Conservation (phyloP, 371 early-diverging fungal genomes). For the Mortierella sp. region DNA sequence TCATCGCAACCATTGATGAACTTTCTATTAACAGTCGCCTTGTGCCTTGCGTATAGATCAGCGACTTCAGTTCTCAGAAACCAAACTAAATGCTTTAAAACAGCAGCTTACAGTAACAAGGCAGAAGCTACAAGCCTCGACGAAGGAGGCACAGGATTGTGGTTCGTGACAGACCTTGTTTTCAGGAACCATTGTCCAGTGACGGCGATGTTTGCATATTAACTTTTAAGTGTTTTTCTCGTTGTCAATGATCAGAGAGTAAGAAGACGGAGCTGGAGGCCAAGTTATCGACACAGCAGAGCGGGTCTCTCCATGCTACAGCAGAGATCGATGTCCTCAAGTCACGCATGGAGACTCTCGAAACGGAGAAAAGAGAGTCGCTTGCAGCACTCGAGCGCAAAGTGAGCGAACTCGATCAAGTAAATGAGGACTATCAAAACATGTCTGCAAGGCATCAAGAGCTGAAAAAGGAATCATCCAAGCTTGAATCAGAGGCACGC, state of each 20-base stretch:
- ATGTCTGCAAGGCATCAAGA: conserved; percentile 38
- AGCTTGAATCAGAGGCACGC: conserved; percentile 44
- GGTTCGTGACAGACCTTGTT: conserved; percentile 12
- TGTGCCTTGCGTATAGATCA: conserved; percentile 33
- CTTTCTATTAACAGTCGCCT: background rate
- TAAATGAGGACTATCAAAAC: conserved; percentile 40
- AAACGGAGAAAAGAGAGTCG: conserved; percentile 40
- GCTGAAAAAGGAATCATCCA: conserved; percentile 37
- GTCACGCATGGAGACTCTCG: conserved; percentile 32
- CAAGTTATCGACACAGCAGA: conserved; percentile 30
- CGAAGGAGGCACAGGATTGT: conserved; percentile 40
- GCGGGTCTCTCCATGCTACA: conserved; percentile 37
- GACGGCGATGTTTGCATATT: background rate
- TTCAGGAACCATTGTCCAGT: too few relatives aligned
- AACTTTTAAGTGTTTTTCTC: background rate
- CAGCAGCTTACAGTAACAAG: conserved; percentile 46
- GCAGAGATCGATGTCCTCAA: conserved; percentile 38
- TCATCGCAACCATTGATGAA: background rate
- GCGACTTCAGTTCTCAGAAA: conserved; percentile 42
- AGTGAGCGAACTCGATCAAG: conserved; percentile 37
- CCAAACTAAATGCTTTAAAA: conserved; percentile 40
- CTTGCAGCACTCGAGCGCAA: conserved; percentile 41
- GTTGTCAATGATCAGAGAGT: conserved; percentile 7
- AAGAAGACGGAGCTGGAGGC: conserved; percentile 35
- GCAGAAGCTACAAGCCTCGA: conserved; percentile 55